Percentiles rank a stretch among this genome's conserved stretches.
These are phyloP conservation scores for Backusella parvicylindrica DNA, from an alignment of 192 early-diverging fungal genomes.

Conservation along the genomic window DNA sequence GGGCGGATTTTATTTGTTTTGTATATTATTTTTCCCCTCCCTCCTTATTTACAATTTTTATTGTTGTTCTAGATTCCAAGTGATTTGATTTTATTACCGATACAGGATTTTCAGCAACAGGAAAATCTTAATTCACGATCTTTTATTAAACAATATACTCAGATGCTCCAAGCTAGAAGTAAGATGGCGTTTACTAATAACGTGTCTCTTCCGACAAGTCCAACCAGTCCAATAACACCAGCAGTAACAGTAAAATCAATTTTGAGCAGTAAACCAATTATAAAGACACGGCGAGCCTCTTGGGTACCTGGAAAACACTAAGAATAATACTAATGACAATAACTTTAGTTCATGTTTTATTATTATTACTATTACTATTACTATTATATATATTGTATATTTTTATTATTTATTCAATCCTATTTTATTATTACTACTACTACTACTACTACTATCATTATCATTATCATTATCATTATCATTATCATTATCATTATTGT, in stretches of 20 bases:
- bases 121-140: not conserved
- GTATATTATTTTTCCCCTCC: too few relatives aligned
- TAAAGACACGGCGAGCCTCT: not conserved
- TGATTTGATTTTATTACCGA: not conserved
- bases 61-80: not conserved
- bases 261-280: not conserved
- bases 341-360: too few relatives aligned
- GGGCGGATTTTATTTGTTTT: not conserved
- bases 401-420: not conserved
- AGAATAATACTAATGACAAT: not conserved
- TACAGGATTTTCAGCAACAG: not conserved
- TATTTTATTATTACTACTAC: not conserved
- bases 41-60: not conserved
- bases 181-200: not conserved
- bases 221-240: not conserved
- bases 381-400: not conserved
- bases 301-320: not conserved
- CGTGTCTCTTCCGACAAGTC: not conserved
- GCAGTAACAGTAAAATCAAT: not conserved
- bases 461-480: not conserved
- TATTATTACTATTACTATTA: not conserved
- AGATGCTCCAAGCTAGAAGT: not conserved
- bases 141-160: slow-evolving; percentile 5
- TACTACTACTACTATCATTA: not conserved
- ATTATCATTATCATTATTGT: not conserved